These are phyloP conservation scores for Colletotrichum melonis DNA, from an alignment of 2,329 filamentous ascomycete species.

Conservation along the genomic window DNA sequence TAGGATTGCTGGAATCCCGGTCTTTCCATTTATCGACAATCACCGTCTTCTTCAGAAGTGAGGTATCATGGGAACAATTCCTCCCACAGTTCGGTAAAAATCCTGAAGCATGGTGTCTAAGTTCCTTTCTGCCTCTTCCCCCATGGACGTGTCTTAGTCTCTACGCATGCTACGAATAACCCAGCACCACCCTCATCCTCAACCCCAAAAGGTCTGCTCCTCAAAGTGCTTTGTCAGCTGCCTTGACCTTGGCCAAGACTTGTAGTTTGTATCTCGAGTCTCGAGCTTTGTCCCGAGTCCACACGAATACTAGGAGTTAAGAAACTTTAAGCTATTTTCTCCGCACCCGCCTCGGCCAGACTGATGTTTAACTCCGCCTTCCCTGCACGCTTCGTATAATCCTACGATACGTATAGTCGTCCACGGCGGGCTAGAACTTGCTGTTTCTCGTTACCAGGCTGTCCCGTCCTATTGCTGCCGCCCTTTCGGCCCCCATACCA, in stretches of 20 bases:
- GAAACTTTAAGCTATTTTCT: not conserved
- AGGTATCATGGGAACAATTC: not conserved
- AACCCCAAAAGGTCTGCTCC: not conserved
- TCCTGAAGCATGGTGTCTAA: not conserved
- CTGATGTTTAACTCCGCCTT: not conserved
- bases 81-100: not conserved
- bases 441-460: not conserved
- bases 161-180: not conserved
- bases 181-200: not conserved
- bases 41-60: not conserved
- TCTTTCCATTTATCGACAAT: not conserved
- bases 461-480: not conserved
- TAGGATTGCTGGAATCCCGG: not conserved
- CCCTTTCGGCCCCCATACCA: not conserved
- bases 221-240: constrained; percentile 1
- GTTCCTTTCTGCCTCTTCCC: not conserved
- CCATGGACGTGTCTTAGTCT: not conserved
- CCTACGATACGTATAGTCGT: not conserved
- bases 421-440: not conserved
- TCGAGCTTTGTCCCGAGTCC: not conserved
- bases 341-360: not conserved
- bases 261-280: not conserved
- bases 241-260: not conserved
- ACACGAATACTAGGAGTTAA: not conserved
- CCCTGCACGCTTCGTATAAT: not conserved